Evolutionary conservation across 2,329 filamentous ascomycete genomes (phyloP).

Genomic region (Torrubiella hemipterigena): DNA sequence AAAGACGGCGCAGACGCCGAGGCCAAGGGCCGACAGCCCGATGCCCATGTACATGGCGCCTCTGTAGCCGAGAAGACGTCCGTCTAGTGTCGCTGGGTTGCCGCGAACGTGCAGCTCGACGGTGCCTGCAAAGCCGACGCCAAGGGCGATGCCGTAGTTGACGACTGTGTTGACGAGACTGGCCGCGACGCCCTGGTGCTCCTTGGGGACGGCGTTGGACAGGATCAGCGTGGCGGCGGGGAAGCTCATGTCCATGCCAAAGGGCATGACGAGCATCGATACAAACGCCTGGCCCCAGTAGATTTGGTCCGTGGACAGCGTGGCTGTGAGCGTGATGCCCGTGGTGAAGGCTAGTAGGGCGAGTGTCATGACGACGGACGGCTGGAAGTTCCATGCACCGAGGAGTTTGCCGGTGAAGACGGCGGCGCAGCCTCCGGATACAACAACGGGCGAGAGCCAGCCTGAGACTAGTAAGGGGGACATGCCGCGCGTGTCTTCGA

Average conservation of each 20-base stretch:
- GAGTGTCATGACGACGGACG: constrained; percentile 25
- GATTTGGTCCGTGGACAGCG: constrained; percentile 35
- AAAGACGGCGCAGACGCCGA: too few species aligned
- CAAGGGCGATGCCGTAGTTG: constrained; percentile 52
- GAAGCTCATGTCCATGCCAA: constrained; percentile 52
- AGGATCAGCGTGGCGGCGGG: constrained; percentile 46
- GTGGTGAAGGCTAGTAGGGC: constrained; percentile 26
- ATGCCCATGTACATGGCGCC: constrained; percentile 28
- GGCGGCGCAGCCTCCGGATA: constrained; percentile 28
- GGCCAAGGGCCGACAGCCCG: constrained; percentile 21
- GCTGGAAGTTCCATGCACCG: constrained; percentile 13
- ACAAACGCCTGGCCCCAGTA: constrained; percentile 53
- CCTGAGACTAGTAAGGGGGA: constrained; percentile 29
- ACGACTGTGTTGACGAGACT: constrained; percentile 47
- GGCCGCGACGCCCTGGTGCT: constrained; percentile 26
- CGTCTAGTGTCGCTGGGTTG: constrained; percentile 13
- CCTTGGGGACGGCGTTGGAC: constrained; percentile 30
- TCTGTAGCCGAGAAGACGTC: constrained; percentile 20
- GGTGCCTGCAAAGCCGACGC: constrained; percentile 49
- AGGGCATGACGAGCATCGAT: constrained; percentile 39
- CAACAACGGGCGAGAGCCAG: constrained; percentile 22
- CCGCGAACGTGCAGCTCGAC: constrained; percentile 34
- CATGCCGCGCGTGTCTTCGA: constrained; percentile 24
- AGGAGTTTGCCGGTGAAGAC: constrained; percentile 24
- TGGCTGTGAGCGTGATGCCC: constrained; percentile 26